Evolutionary conservation across 108 stramenopile species (phyloP).

Genomic region (Pseudonitzschia pungens): DNA sequence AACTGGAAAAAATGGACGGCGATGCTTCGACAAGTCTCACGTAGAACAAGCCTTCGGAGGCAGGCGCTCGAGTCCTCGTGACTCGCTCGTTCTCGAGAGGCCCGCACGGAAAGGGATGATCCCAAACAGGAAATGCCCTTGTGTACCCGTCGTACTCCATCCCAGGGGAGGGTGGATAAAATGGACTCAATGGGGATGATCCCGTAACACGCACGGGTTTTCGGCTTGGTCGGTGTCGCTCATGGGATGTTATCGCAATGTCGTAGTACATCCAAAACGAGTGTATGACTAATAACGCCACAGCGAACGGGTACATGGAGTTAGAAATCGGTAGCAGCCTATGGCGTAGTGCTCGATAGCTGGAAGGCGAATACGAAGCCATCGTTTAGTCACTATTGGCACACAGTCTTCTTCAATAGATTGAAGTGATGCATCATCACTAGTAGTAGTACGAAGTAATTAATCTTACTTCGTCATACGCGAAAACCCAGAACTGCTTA

Average conservation of each 20-base stretch:
- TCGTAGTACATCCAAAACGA: conserved; percentile 33
- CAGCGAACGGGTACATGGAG: conserved; percentile 1
- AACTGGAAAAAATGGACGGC: conserved; percentile 34
- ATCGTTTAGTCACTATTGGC: too few species aligned
- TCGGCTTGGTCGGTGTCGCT: not conserved
- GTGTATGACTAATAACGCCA: conserved; percentile 17
- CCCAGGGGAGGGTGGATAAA: conserved; percentile 12
- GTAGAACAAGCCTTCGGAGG: conserved; percentile 30
- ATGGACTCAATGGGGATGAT: conserved; percentile 34
- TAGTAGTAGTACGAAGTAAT: too few species aligned
- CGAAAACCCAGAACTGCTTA: too few species aligned
- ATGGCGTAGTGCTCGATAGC: not conserved
- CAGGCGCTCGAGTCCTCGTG: conserved; percentile 10
- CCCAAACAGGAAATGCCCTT: conserved; percentile 23
- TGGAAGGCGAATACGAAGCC: not conserved
- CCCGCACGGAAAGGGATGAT: conserved; percentile 33
- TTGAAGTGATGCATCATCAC: too few species aligned
- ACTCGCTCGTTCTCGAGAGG: conserved; percentile 1
- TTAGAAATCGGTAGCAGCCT: not conserved
- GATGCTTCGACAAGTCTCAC: conserved; percentile 32
- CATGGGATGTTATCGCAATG: conserved; percentile 13
- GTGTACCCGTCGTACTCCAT: conserved; percentile 28
- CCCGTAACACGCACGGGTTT: conserved; percentile 16
- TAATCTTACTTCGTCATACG: too few species aligned
- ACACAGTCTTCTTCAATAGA: too few species aligned